phyloP scores from a whole-genome alignment of 345 rosid species.

The Eucalyptus cloeziana region DNA sequence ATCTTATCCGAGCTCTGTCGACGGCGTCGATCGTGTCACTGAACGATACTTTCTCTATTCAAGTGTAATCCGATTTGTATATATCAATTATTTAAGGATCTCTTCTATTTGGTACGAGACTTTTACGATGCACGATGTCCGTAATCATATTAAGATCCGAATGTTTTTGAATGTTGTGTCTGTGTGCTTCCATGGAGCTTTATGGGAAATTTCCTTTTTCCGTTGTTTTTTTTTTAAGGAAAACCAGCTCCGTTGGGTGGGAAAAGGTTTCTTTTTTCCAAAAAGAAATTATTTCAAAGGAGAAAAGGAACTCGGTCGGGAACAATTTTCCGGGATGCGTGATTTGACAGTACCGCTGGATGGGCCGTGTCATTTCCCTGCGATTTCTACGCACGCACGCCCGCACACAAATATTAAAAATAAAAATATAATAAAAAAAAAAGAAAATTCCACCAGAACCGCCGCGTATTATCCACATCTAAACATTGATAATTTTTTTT shows the following conservation, averaged over 20 bases:
- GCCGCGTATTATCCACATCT: not conserved
- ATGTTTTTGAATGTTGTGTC: not conserved
- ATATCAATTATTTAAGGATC: not conserved
- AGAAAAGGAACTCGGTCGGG: not conserved
- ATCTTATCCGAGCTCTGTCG: fast-evolving
- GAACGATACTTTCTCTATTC: too few species aligned
- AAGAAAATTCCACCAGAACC: not conserved
- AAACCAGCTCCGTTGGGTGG: not conserved
- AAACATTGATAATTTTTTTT: not conserved
- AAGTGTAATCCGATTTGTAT: too few species aligned
- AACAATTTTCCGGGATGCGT: not conserved
- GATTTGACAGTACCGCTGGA: not conserved
- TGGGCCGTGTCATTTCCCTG: not conserved
- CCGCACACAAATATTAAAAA: too few species aligned
- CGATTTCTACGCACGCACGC: not conserved
- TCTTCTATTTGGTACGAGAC: too few species aligned
- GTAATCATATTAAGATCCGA: not conserved
- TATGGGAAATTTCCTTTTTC: not conserved
- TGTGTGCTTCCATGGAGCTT: not conserved
- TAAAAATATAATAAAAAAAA: fast-evolving
- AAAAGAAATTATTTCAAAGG: not conserved
- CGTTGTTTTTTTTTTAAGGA: not conserved
- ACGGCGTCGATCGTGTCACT: fast-evolving
- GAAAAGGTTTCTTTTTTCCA: not conserved
- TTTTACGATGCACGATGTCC: not conserved